These are phyloP conservation scores for Limtongozyma cylindracea DNA, from an alignment of 805 yeast genomes.

Conservation along the genomic window DNA sequence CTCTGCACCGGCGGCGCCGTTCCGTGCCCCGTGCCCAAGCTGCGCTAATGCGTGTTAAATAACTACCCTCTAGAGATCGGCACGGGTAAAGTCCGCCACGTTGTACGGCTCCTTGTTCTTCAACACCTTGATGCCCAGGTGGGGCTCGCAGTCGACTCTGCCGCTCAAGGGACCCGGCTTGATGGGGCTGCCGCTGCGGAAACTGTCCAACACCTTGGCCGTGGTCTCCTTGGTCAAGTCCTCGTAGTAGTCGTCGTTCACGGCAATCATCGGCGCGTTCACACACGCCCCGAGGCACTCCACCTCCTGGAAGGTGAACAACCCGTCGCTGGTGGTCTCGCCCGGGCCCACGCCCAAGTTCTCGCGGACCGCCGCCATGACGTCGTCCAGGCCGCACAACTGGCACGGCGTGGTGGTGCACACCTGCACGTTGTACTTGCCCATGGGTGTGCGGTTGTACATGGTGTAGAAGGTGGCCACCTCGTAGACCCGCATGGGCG, in stretches of 20 bases:
- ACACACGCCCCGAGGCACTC: conserved; percentile 88
- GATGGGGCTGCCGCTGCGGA: conserved; percentile 36
- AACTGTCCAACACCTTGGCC: conserved; percentile 29
- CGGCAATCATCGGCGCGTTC: conserved; percentile 72
- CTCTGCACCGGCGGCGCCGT: no score
- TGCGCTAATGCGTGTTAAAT: no score
- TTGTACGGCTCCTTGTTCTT: conserved; percentile 36
- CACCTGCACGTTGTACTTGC: conserved; percentile 60
- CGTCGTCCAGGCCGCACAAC: conserved; percentile 59
- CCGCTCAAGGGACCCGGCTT: conserved; percentile 46
- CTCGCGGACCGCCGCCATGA: conserved; percentile 40
- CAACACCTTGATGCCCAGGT: conserved; percentile 40
- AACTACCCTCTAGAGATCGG: conserved; percentile 45
- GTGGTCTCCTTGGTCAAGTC: conserved; percentile 52
- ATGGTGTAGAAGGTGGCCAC: conserved; percentile 84
- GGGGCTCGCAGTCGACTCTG: conserved; percentile 58
- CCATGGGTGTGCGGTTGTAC: conserved; percentile 74
- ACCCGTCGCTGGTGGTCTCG: conserved; percentile 47
- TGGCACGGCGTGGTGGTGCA: conserved; percentile 86
- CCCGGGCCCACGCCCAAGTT: conserved; percentile 48
- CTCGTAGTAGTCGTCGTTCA: conserved; percentile 65
- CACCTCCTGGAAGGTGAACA: conserved; percentile 67
- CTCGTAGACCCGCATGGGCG: conserved; percentile 85
- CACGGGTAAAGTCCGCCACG: conserved; percentile 43
- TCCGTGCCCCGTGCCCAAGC: no score